Evolutionary conservation across 306 rosid species (phyloP).

Genomic region (Urtica urens): DNA sequence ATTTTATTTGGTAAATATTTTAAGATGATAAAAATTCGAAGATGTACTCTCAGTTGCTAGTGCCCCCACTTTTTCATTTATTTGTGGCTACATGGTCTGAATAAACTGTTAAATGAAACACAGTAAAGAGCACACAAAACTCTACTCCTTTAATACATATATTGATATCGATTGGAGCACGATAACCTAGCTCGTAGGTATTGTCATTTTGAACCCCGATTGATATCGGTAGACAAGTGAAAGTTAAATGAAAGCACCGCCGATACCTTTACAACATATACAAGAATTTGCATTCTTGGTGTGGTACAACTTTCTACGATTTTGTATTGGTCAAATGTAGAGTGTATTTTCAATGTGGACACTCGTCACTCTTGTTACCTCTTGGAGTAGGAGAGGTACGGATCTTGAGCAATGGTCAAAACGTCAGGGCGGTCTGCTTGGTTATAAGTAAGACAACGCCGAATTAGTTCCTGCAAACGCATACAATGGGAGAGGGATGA

Average conservation of each 20-base stretch:
- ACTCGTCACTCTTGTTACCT: slow-evolving; percentile 26
- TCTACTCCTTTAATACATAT: neutral
- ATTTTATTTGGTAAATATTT: no score
- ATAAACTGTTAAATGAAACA: neutral
- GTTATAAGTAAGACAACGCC: slow-evolving; percentile 82
- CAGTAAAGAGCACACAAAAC: neutral
- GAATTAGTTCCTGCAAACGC: slow-evolving; percentile 56
- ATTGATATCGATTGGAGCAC: neutral
- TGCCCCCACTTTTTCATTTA: no score
- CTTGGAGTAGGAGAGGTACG: slow-evolving; percentile 71
- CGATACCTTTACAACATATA: slow-evolving; percentile 42
- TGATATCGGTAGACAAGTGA: neutral
- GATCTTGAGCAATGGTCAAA: slow-evolving; percentile 74
- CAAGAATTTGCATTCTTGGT: slow-evolving; percentile 26
- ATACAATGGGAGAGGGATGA: neutral
- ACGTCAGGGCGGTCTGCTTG: slow-evolving; percentile 96
- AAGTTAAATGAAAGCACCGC: slow-evolving; percentile 2
- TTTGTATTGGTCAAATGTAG: slow-evolving; percentile 22
- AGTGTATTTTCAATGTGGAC: slow-evolving; percentile 8
- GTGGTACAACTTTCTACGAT: slow-evolving; percentile 9
- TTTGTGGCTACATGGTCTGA: neutral
- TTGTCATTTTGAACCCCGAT: neutral
- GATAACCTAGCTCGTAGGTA: slow-evolving; percentile 8
- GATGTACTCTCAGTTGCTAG: no score
- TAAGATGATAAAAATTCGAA: no score